phyloP scores from a whole-genome alignment of 73 alveolate species.

The Uronychia binucleata region DNA sequence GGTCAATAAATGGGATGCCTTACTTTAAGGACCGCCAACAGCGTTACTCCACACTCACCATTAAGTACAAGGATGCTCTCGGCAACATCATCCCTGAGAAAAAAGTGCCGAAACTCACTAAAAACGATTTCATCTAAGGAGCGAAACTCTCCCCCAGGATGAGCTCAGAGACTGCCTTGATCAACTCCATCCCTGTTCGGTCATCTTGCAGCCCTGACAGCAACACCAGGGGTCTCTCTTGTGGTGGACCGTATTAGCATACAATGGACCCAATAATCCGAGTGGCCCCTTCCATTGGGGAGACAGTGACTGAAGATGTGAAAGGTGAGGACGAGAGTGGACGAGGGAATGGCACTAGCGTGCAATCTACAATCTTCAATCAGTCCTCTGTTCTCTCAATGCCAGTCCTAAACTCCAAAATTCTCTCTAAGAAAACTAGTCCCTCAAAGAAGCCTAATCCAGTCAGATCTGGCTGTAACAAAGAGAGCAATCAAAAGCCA shows the following conservation, averaged over 20 bases:
- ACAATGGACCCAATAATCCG: neutral
- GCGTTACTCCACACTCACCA: neutral
- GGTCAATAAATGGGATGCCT: neutral
- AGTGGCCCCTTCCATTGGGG: neutral
- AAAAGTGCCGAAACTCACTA: neutral
- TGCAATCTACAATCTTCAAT: too few relatives aligned
- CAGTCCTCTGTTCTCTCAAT: too few relatives aligned
- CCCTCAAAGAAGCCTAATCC: neutral
- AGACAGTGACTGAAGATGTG: neutral
- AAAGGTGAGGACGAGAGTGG: too few relatives aligned
- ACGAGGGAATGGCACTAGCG: too few relatives aligned
- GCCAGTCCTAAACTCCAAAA: too few relatives aligned
- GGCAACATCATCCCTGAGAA: neutral
- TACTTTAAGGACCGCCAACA: neutral
- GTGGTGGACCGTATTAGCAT: neutral
- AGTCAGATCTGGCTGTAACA: too few relatives aligned
- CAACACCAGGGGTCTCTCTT: neutral
- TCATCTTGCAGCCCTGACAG: neutral
- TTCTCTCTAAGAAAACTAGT: neutral
- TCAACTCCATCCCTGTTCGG: neutral
- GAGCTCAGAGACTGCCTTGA: neutral
- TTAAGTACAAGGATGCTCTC: neutral
- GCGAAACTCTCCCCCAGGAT: neutral
- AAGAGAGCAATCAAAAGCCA: neutral
- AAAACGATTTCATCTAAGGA: neutral